Evolutionary conservation across 176 grass and related monocot species (phyloP).

Genomic region (Pontederia paniculata): DNA sequence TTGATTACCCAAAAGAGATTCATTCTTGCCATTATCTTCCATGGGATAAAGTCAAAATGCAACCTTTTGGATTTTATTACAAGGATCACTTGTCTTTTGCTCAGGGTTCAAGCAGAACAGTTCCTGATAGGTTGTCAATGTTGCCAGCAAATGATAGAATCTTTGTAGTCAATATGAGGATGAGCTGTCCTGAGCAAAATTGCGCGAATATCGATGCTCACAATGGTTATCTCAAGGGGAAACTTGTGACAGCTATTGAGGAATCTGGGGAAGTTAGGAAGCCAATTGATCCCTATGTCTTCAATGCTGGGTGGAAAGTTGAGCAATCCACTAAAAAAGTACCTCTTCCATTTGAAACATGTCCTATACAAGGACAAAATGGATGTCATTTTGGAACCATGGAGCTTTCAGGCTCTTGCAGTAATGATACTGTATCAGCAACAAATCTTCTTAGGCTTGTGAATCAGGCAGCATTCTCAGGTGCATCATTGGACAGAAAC

Average conservation of each 20-base stretch:
- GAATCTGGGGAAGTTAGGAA: background rate
- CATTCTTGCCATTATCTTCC: background rate
- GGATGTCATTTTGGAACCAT: conserved; percentile 22
- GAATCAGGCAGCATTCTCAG: conserved; percentile 29
- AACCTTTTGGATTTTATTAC: conserved; percentile 18
- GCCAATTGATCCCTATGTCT: background rate
- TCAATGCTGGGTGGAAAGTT: conserved; percentile 14
- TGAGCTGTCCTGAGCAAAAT: conserved; percentile 16
- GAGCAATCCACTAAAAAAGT: conserved; percentile 12
- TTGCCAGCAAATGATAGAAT: conserved; percentile 12
- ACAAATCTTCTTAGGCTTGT: conserved; percentile 51
- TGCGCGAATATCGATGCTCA: background rate
- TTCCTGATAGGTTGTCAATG: conserved; percentile 17
- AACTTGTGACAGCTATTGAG: background rate
- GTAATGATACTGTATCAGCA: conserved; percentile 39
- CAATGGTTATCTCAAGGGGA: background rate
- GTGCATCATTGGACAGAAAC: conserved; percentile 17
- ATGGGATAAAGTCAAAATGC: conserved; percentile 16
- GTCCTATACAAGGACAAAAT: conserved; percentile 23
- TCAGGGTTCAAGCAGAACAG: conserved; percentile 21
- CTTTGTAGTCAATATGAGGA: conserved; percentile 21
- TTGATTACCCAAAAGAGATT: background rate
- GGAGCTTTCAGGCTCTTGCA: conserved; percentile 19
- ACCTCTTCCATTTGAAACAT: conserved; percentile 17
- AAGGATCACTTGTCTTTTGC: conserved; percentile 1